Base-by-base conservation (phyloP, 768 basidiomycete species). In the Chalciporus piperatus region DNA sequence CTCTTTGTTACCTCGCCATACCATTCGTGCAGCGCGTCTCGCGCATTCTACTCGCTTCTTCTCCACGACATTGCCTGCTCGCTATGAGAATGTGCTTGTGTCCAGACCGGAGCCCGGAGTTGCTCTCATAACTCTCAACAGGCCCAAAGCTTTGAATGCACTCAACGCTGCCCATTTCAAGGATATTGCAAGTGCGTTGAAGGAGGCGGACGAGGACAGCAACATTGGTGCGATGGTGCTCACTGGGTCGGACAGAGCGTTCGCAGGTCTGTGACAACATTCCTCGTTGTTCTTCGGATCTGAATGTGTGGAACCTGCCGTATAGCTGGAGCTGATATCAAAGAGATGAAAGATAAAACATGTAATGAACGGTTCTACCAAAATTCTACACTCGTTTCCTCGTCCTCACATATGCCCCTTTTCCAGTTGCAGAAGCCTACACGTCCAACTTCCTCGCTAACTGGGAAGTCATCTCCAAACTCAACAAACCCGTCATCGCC, bases 311-410 rank as follows among this genome's bases (percentile, higher is more conserved):
- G 23, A 50, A 30, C 13, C 20, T 32, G 32, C 40, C 40, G 16
- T 58, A 41, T 49, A 93, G 94, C 94, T 61, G 94, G 96, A 3
- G 96, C 96, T 19, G 96, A 99, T 71, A 98, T 99, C 72, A 98
- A 97, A 74, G 94, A 98, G 72, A 98, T 98, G 96, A 94, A 93
- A 71, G 91, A 95, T 73, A 94, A 94, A 72, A 74, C 84, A 52
- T 97, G 92, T 93, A 62, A 64, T n/a, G 82, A 71, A 23, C 13
- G 4, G 22, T 22, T 22, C 22, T 22, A 22, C 22, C 22, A 22
- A 22, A 10, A 6, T 19, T 40, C 41, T 28, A 10, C 32, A 9
- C 13, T 17, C 11, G 2, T 5, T 14, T 25, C n/a, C 33, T 42
- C 27, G 10, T 50, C 20, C 20, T 52, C 41, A 50, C 6, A 25